Evolutionary conservation across 2,329 filamentous ascomycete species (phyloP), one percentile per base, ranked within the genome.

Genomic region (Rutstroemia sp.): DNA sequence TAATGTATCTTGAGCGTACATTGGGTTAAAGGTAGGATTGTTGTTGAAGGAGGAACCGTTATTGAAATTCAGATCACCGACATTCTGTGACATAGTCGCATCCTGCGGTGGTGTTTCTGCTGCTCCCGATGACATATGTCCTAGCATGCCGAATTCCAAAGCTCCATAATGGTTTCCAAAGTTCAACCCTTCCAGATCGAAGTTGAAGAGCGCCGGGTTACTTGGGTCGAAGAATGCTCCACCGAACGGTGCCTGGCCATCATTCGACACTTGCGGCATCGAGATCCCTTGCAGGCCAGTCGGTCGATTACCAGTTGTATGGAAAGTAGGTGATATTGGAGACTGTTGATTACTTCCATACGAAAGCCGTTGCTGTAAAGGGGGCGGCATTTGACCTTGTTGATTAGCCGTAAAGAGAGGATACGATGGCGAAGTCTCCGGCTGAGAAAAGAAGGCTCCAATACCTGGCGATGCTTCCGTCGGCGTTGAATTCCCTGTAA

Each of bases 111-210:
- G 84, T 16, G 85, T 88, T 64, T 94, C 89, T n/a, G 85, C 87
- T 14, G 89, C 87, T 14, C 88, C 88, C n/a, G 88, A 90, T 58
- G 90, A 90, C 88, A 99, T 95, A 70, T 97, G 92, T 27, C 90
- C 91, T 0, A 99, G 81, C 82, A 97, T 96, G 54, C 91, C 88
- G 70, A 97, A 96, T 71, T 97, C 94, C 71, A 96, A 79, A 18
- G 92, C 92, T 59, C 92, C 92, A 69, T 97, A 99, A 62, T 95
- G 90, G 69, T 94, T 97, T 56, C 91, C 92, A 71, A 97, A 99
- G 70, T 94, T 94, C 70, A 96, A 81, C 58, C 90, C 91, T 55
- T 95, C 91, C 10, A 96, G 82, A 70, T 97, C 92, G 71, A 97
- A 96, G 70, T 96, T 96, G 79, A 95, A 96, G 55, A 96, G 75